phyloP scores from a whole-genome alignment of 768 basidiomycete genomes.

The Boletus eberwhitei region DNA sequence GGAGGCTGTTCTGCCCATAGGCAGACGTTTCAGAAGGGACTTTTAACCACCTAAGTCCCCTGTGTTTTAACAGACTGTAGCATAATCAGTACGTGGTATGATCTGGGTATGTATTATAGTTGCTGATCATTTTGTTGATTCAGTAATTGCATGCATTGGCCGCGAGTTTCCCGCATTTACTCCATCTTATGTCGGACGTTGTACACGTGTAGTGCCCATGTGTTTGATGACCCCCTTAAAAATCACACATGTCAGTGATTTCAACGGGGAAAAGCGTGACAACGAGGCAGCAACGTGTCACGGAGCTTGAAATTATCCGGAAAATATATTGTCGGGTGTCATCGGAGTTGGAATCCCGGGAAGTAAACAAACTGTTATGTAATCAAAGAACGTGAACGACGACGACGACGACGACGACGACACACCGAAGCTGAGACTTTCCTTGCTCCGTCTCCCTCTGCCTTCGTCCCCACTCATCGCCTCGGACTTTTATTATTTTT shows the following conservation, averaged over 20 bases:
- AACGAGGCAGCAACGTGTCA: constrained; percentile 20
- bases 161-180: too few species aligned
- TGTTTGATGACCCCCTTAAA: background rate
- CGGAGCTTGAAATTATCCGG: constrained; percentile 12
- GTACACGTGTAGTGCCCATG: constrained; percentile 19
- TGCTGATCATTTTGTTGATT: background rate
- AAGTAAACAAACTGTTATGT: constrained; percentile 23
- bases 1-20: background rate
- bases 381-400: constrained; percentile 24
- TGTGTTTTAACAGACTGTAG: constrained; percentile 15
- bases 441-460: constrained; percentile 11
- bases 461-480: constrained; percentile 4
- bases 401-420: constrained; percentile 21
- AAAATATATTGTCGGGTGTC: background rate
- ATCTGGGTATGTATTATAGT: background rate
- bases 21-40: constrained; percentile 17
- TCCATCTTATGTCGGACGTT: too few species aligned
- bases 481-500: constrained; percentile 21
- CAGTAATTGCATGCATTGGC: constrained; percentile 12
- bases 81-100: constrained; percentile 14
- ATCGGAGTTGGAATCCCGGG: constrained; percentile 19
- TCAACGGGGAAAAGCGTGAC: constrained; percentile 17
- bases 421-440: constrained; percentile 18
- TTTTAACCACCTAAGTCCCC: constrained; percentile 28
- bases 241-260: constrained; percentile 22